These are phyloP conservation scores for Isoetes taiwanensis DNA, from an alignment of 75 land plant genomes.

Conservation along the genomic window DNA sequence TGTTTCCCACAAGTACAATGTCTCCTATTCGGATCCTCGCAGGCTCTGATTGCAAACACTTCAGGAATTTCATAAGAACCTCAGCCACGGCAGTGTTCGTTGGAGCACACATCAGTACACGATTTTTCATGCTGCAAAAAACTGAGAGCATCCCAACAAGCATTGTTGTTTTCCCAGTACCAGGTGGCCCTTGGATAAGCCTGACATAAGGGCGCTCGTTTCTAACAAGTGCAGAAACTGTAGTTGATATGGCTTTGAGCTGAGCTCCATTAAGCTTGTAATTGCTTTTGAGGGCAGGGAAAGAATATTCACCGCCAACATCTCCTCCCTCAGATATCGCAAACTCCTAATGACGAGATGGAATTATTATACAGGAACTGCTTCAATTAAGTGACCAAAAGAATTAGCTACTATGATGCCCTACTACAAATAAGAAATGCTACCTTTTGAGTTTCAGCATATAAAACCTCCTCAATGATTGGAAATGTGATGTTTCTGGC, in stretches of 20 bases:
- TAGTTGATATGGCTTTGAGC: slow-evolving; percentile 20
- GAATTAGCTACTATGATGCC: too few species aligned
- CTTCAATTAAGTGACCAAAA: too few species aligned
- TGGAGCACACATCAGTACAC: slow-evolving; percentile 52
- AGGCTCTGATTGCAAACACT: too few species aligned
- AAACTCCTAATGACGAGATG: too few species aligned
- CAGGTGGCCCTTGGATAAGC: slow-evolving; percentile 65
- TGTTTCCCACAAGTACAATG: slow-evolving; percentile 55
- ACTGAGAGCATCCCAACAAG: slow-evolving; percentile 29
- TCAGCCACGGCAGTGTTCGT: slow-evolving; percentile 54
- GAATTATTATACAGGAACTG: too few species aligned
- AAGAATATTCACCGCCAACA: too few species aligned
- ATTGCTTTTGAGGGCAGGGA: too few species aligned
- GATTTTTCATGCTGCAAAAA: slow-evolving; percentile 14
- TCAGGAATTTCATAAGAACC: too few species aligned
- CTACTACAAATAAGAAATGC: too few species aligned
- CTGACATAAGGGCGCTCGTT: slow-evolving; percentile 15
- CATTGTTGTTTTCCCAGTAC: slow-evolving; percentile 53
- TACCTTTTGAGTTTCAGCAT: too few species aligned
- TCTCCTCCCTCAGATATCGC: too few species aligned
- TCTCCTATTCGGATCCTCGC: slow-evolving; percentile 27
- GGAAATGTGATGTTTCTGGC: slow-evolving; percentile 10
- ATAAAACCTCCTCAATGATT: slow-evolving; percentile 17
- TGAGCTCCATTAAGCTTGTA: slow-evolving; percentile 39
- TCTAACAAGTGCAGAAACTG: slow-evolving; percentile 11